Base-by-base conservation (phyloP, 2,329 filamentous ascomycete species). In the Pezicula rhizophila region DNA sequence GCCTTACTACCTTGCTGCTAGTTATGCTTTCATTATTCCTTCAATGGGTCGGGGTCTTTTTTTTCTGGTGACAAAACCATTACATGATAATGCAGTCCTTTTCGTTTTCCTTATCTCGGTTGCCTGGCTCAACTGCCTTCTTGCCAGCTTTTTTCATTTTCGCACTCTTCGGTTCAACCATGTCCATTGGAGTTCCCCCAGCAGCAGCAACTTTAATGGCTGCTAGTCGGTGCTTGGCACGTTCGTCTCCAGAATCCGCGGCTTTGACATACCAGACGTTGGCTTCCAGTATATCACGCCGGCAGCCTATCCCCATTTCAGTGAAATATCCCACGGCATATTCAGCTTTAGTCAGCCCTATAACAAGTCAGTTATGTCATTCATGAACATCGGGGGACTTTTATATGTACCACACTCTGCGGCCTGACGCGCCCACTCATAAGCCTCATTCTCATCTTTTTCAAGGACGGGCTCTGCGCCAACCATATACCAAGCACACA, bases 221-320 rank as follows among this genome's bases (percentile, higher is more conserved):
- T 17, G 86, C 82, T 46, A 99, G 76, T 23, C 93, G 81, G 61
- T 93, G 86, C 66, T 86, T 92, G 45, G 93, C 93, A 50, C 90
- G 82, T 60, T 93, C 88, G 61, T 97, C 91, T 42, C 92, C 93
- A 44, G 89, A 81, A 57, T 96, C 92, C 14, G 93, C 92, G 5
- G 93, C 93, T 68, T 88, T 89, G 58, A 99, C 92, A 65, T 99
- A 99, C 92, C 91, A 97, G 28, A 96, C 88, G 63, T 99, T 99
- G 58, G 93, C 92, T 67, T 96, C 91, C 39, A 99, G 78, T n/a
- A 92, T 84, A 66, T 99, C 93, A 43, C 89, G 84, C 34, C 90
- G 87, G 66, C 90, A 96, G 44, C 93, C 93, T 59, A 99, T 96
- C 54, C 93, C 93, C 88, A 95, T 96, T 67, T 99, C 93, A 5